phyloP scores from a whole-genome alignment of 176 grass and related monocot genomes.

The Raddia distichophylla region DNA sequence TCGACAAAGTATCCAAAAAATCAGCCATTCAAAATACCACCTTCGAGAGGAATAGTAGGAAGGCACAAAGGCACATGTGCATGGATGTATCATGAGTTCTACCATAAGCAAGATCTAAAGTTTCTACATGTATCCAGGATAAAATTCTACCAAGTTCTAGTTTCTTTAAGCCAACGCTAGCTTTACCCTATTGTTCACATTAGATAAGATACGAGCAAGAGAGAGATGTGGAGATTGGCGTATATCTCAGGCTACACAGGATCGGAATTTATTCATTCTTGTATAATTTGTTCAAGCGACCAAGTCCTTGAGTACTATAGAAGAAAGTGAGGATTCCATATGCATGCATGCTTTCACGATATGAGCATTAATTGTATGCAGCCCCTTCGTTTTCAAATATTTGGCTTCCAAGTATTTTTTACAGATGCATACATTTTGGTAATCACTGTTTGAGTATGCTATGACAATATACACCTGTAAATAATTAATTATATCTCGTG shows the following conservation, averaged over 20 bases:
- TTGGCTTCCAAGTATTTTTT: no score
- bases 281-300: not conserved
- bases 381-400: no score
- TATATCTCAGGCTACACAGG: not conserved
- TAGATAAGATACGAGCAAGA: not conserved
- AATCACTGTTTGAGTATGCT: no score
- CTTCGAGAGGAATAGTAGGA: not conserved
- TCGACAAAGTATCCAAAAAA: slow-evolving; percentile 11
- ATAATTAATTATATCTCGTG: no score
- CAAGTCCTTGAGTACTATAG: not conserved
- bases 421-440: no score
- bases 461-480: no score
- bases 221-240: not conserved
- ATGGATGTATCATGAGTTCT: not conserved
- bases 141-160: not conserved
- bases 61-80: not conserved
- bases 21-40: not conserved
- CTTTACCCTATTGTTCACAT: not conserved
- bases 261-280: not conserved
- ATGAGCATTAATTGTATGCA: not conserved
- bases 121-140: not conserved
- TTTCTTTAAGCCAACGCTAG: not conserved
- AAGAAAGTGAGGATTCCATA: not conserved
- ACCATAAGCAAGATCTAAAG: not conserved
- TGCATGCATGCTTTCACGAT: not conserved